These are phyloP conservation scores for Phytophthora hybrid DNA, from an alignment of 352 stramenopile species.

Conservation along the genomic window DNA sequence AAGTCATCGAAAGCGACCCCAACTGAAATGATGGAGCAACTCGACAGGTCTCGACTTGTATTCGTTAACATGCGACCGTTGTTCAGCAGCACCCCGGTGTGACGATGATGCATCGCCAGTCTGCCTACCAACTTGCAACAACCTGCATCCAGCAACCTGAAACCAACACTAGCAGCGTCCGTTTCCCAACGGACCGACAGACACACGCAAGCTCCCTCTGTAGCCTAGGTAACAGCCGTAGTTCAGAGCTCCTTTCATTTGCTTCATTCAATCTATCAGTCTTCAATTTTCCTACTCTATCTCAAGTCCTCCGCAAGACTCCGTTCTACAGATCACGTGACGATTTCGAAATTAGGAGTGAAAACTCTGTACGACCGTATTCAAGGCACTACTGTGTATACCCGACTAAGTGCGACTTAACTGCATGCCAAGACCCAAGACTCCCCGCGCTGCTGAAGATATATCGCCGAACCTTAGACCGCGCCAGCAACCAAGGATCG, in stretches of 20 bases:
- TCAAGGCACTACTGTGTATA: conserved; percentile 11
- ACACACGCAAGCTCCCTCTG: not conserved
- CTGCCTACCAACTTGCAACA: not conserved
- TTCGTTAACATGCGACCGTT: too few relatives aligned
- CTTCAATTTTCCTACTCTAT: not conserved
- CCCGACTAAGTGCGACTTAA: not conserved
- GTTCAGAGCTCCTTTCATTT: not conserved
- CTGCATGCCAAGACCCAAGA: conserved; percentile 11
- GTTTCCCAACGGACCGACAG: not conserved
- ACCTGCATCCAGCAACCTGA: not conserved
- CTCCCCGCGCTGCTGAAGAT: conserved; percentile 1
- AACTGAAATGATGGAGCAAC: too few relatives aligned
- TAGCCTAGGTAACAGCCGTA: not conserved
- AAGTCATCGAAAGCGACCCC: too few relatives aligned
- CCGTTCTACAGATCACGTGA: conserved; percentile 1
- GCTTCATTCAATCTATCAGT: not conserved
- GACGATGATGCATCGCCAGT: not conserved
- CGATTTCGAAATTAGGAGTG: conserved; percentile 14
- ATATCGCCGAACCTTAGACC: conserved; percentile 1
- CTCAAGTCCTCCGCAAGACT: not conserved
- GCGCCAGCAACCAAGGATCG: not conserved
- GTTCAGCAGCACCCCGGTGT: too few relatives aligned
- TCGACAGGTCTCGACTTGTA: too few relatives aligned
- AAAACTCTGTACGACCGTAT: conserved; percentile 12
- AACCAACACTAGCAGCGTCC: not conserved